Evolutionary conservation across 495 filamentous ascomycete species (phyloP), one percentile per base, ranked within the genome.

Genomic region (Trypethelium eluteriae): DNA sequence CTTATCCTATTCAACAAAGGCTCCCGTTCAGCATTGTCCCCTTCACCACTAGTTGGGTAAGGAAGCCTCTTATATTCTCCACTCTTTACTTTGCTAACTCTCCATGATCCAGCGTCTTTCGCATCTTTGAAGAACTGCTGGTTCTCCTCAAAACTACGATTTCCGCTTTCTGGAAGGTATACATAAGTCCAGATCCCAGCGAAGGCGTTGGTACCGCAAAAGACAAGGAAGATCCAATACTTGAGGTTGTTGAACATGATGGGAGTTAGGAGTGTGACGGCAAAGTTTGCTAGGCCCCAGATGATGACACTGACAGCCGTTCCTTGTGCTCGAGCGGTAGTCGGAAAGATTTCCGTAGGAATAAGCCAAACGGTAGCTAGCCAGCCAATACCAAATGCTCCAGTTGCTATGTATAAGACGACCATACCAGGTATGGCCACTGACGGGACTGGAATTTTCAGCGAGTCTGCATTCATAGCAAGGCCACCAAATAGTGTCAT

Each of bases 331-430:
- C 83, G 75, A 11, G 83, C 81, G 12, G 77, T 79, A 34, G 76
- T 81, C 10, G 83, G 81, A 68, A 79, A 85, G 66, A 86, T 84
- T 68, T 86, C 83, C 1, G 83, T 86, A 2, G 83, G 83, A 62
- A 86, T 83, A 14, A 85, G 73, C 83, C 82, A 86, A 50, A 80
- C 76, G 6, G 84, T 79, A 2, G 82, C 70, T 9, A 86, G 73
- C 83, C 83, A 86, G 44, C 80, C 82, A 56, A 84, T 80, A 44
- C 83, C 83, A 71, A 86, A 86, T 47, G 79, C 79, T 1, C 81
- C 80, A 5, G 83, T 86, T 7, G 82, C 81, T 16, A 81, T 62
- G 70, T 74, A 84, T 2, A 86, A 72, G 3, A 72, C 70, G 0
- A 83, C 62, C 34, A 74, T 79, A 1, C 83, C 83, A 0, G 78